Evolutionary conservation across 208 protist species (phyloP), one percentile per base, ranked within the genome.

Genomic region (Leishmania turanica): DNA sequence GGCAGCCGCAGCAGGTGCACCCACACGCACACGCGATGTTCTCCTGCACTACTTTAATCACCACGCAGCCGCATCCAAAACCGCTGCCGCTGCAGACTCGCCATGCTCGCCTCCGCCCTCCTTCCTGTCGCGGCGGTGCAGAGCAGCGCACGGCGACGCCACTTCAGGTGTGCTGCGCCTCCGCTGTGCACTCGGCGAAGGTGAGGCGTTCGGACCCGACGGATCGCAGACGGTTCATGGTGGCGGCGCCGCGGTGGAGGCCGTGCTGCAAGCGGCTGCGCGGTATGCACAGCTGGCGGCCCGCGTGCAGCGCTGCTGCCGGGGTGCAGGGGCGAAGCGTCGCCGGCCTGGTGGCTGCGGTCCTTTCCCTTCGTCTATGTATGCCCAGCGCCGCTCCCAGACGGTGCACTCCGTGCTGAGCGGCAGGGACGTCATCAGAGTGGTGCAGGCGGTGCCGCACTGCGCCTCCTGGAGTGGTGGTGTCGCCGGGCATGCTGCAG

Each of bases 321-420:
- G 42, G 13, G 45, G 58, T 54, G 34, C 37, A 51, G 34, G 42
- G 40, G 19, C 42, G 58, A 58, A 53, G 42, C 42, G 75, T 40
- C 62, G 34, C 74, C 40, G 56, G 21, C 21, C 17, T 21, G 54
- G 53, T 51, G 53, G 24, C 15, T 40, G 47, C 34, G 72, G 72
- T 45, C 34, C 51, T 24, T 62, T 9, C 34, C 51, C 72, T 7
- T 64, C 15, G 11, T 49, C 37, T 64, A 37, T 60, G 74, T 62
- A 56, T 49, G 60, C 45, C 60, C 49, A 53, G 37, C 49, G 19
- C 73, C 71, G 47, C 75, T 60, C 8, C 65, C 82, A 49, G 72
- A 74, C 68, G 8, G 69, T 87, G 58, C 62, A 73, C 75, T 87
- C 87, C 11, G 65, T 89, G 19, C n/a, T 90, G 34, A 72, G 72